Percentiles rank a stretch among this genome's conserved stretches.
Evolutionary conservation across 164 flowering plant species (phyloP).

Genomic region (Cinnamomum micranthum): DNA sequence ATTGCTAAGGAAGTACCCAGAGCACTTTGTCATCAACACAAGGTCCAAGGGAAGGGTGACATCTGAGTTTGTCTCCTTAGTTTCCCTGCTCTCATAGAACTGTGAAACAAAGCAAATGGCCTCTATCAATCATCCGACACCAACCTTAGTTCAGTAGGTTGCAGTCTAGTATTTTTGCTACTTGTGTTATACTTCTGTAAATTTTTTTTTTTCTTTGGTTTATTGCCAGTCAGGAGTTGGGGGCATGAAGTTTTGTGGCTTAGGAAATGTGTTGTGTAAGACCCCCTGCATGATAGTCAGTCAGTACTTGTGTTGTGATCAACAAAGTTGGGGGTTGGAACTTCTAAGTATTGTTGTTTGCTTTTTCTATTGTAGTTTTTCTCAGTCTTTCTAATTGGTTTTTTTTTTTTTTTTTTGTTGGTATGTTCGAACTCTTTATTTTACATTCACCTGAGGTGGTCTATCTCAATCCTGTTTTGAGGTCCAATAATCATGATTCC

Average conservation of each 20-base stretch:
- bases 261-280: neutral
- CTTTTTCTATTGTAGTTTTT: neutral
- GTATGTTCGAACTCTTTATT: too few relatives aligned
- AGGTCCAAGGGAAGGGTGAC: conserved; percentile 88
- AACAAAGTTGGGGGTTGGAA: neutral
- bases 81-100: conserved; percentile 69
- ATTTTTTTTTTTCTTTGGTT: too few relatives aligned
- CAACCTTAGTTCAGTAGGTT: neutral
- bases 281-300: neutral
- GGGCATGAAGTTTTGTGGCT: neutral
- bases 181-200: neutral
- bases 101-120: too few relatives aligned
- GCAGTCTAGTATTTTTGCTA: neutral
- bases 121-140: neutral
- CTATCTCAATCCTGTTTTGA: too few relatives aligned
- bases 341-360: too few relatives aligned
- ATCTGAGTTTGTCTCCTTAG: conserved; percentile 84
- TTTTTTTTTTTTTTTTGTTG: too few relatives aligned
- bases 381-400: neutral
- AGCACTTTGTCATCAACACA: conserved; percentile 96
- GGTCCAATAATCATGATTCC: too few relatives aligned
- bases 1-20: conserved; percentile 88
- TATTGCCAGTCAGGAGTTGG: neutral
- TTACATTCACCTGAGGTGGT: too few relatives aligned
- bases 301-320: neutral